Base-by-base conservation (phyloP, 2,329 filamentous ascomycete species). In the Grosmannia huntii region DNA sequence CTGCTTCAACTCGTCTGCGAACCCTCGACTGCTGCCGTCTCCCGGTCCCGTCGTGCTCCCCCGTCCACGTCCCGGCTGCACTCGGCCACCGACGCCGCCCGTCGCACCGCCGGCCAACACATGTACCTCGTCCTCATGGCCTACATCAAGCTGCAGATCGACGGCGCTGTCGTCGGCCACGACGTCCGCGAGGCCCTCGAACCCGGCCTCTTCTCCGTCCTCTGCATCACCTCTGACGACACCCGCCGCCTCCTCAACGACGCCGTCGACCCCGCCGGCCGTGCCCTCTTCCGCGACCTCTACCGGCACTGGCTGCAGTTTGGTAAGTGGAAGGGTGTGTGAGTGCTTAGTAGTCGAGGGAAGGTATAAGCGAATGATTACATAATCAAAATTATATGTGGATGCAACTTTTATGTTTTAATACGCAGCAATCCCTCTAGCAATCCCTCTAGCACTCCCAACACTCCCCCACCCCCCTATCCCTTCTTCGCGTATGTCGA, bases 301-400 rank as follows among this genome's bases (percentile, higher is more conserved):
- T 84, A 78, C 62, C 79, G 76, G 65, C 73, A 77, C 67, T 86
- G 82, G 66, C 74, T 74, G 66, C 81, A 76, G 69, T 84, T 84
- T 72, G 82, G 82, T 49, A 84, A 83, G 72, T 85, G 82, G 81
- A 81, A 71, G 56, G 81, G 80, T 38, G 75, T 83, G 27, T 82
- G 73, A 68, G 19, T 23, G 11, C 48, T 27, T 51, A 51, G 14
- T 51, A 38, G n/a, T n/a, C n/a, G n/a, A n/a, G n/a, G n/a, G n/a
- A n/a, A n/a, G 31, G 9, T 2, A 33, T 33, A 33, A 9, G 9
- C 2, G 9, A 5, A 2, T 10, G 6, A 9, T 33, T n/a, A 33
- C 31, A 33, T 5, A 10, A 33, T 33, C 31, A 33, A 11, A 9
- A 10, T 33, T 9, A 9, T 33, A n/a, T n/a, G n/a, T n/a, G n/a